Base-by-base conservation (phyloP, 306 rosid species). In the Oxytropis ochrocephala region DNA sequence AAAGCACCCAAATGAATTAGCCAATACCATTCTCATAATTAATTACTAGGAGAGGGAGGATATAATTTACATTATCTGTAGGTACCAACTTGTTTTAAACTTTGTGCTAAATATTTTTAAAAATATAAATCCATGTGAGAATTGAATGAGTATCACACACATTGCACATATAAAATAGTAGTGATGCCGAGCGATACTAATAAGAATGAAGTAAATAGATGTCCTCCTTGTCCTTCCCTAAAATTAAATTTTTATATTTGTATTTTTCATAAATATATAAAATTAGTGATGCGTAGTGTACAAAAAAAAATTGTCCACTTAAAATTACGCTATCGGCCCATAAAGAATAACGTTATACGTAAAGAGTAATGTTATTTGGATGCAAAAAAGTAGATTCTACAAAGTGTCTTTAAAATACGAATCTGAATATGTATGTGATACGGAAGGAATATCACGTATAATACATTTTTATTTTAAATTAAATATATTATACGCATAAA, bases 1-100 rank as follows among this genome's bases (percentile, higher is more conserved):
- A 64, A 64, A 59, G 73, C 83, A 78, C 86, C 75, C 50, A 70
- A 74, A 78, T 47, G 60, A 51, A 71, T 35, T 75, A 67, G 73
- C 52, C 73, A 64, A 78, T 69, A 64, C 75, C 67, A 64, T 79
- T 67, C 72, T 50, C 63, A 63, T 69, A 57, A 81, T 78, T 69
- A 57, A 81, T 78, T 42, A 71, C 59, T 47, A 65, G 53, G 4
- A 56, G 44, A 56, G 62, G 62, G n/a, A n/a, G n/a, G n/a, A n/a
- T n/a, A 41, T 81, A 73, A 33, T 77, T 48, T 69, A 77, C 48
- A 66, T 81, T 78, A n/a, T n/a, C n/a, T n/a, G n/a, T n/a, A n/a
- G n/a, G n/a, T n/a, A n/a, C n/a, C n/a, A n/a, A 21, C 1, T 2
- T 21, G 27, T 21, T 21, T 1, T 21, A 21, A 21, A 21, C 27